Percentiles rank a stretch among this genome's conserved stretches.
These are phyloP conservation scores for Lactarius vividus DNA, from an alignment of 768 basidiomycete genomes.

Conservation along the genomic window DNA sequence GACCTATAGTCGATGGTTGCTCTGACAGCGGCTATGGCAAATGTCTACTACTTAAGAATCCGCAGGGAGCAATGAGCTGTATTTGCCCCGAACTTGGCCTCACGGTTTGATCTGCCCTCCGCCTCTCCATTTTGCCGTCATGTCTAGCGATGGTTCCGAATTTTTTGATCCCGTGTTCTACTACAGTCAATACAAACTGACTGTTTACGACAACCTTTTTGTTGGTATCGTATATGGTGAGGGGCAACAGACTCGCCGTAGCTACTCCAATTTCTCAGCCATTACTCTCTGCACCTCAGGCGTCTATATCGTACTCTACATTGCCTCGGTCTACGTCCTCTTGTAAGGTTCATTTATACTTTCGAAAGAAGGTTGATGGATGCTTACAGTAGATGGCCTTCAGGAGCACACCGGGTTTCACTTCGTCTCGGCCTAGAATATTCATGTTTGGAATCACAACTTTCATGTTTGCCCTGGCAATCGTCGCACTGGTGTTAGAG, in stretches of 20 bases:
- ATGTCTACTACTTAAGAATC: background rate
- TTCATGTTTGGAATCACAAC: constrained; percentile 1
- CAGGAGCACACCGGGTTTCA: background rate
- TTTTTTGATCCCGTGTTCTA: too few species aligned
- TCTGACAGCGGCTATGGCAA: background rate
- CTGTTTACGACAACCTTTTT: background rate
- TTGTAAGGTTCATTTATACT: background rate
- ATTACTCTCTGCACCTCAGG: background rate
- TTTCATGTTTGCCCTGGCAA: background rate
- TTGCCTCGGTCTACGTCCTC: background rate
- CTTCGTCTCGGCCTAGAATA: background rate
- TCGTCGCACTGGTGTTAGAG: background rate
- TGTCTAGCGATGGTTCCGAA: background rate
- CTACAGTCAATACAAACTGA: background rate
- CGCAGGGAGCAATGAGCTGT: background rate
- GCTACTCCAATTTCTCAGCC: background rate
- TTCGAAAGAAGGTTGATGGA: background rate
- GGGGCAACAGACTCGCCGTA: background rate
- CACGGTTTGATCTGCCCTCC: background rate
- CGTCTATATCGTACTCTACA: background rate
- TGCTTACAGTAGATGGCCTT: background rate
- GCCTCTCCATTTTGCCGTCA: background rate
- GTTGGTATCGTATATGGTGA: background rate
- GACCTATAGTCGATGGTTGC: background rate
- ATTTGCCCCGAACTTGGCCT: background rate